Percentiles rank a stretch among this genome's conserved stretches.
These are phyloP conservation scores for Annulohypoxylon moriforme DNA, from an alignment of 495 filamentous ascomycete species.

Conservation along the genomic window DNA sequence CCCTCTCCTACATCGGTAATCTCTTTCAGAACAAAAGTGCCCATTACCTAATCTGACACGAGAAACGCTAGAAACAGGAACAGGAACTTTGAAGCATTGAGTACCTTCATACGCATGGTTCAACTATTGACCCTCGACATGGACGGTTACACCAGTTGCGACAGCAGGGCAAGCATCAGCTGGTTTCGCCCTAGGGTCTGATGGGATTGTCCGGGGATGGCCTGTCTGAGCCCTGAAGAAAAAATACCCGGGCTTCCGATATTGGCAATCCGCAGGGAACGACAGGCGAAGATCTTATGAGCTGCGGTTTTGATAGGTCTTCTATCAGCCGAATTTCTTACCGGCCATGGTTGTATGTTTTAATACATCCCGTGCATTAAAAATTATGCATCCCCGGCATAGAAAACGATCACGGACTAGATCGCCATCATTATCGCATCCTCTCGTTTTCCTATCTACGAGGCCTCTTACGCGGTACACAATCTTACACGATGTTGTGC, in stretches of 20 bases:
- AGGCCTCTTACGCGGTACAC: background rate
- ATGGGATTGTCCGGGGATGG: slow-evolving; percentile 42
- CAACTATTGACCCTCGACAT: slow-evolving; percentile 28
- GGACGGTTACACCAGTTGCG: slow-evolving; percentile 47
- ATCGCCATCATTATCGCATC: slow-evolving; percentile 8
- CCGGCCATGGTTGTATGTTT: slow-evolving; percentile 24
- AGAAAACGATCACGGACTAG: slow-evolving; percentile 30
- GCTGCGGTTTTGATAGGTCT: slow-evolving; percentile 41
- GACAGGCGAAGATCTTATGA: slow-evolving; percentile 42
- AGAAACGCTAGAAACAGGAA: background rate
- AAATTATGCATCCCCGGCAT: slow-evolving; percentile 37
- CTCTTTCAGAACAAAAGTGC: slow-evolving; percentile 12
- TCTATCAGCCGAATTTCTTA: slow-evolving; percentile 39
- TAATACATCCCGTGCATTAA: slow-evolving; percentile 33
- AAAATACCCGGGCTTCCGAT: slow-evolving; percentile 42
- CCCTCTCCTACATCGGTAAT: slow-evolving; percentile 4
- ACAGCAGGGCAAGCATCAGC: slow-evolving; percentile 46
- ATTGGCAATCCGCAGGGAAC: slow-evolving; percentile 41
- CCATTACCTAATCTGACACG: slow-evolving; percentile 27
- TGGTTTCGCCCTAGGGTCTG: slow-evolving; percentile 46
- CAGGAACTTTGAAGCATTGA: slow-evolving; percentile 33
- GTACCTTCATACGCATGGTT: slow-evolving; percentile 17
- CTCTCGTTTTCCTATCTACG: slow-evolving; percentile 7
- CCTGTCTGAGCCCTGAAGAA: slow-evolving; percentile 38
- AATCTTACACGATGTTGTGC: slow-evolving; percentile 25